Evolutionary conservation across 2,329 filamentous ascomycete genomes (phyloP).

Genomic region (Colletotrichum truncatum): DNA sequence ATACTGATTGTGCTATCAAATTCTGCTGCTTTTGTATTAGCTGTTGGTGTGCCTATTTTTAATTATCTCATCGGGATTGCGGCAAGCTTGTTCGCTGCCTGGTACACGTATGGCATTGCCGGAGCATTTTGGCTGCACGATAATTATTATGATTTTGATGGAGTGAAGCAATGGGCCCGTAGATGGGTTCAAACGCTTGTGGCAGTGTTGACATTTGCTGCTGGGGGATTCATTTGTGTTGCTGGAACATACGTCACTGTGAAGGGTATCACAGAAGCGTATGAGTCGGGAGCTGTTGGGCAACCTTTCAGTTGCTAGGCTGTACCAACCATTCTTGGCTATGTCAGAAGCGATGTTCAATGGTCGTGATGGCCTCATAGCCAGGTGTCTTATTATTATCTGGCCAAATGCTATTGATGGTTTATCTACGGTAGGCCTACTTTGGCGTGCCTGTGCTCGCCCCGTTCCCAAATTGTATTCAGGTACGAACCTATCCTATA

Average conservation of each 20-base stretch:
- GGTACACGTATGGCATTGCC: constrained; percentile 63
- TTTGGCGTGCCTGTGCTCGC: too few relatives aligned
- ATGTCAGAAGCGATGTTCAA: too few relatives aligned
- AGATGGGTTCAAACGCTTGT: constrained; percentile 48
- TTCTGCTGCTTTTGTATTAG: constrained; percentile 50
- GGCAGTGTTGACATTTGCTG: constrained; percentile 50
- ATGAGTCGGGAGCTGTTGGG: constrained; percentile 22
- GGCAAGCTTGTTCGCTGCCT: constrained; percentile 59
- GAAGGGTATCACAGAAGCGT: constrained; percentile 38
- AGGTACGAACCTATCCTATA: too few relatives aligned
- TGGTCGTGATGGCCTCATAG: too few relatives aligned
- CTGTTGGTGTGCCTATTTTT: constrained; percentile 62
- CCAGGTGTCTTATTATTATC: too few relatives aligned
- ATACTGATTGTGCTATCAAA: constrained; percentile 56
- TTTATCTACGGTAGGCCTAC: too few relatives aligned
- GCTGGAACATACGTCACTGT: constrained; percentile 60
- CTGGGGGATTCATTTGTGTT: constrained; percentile 57
- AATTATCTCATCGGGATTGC: constrained; percentile 62
- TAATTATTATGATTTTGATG: constrained; percentile 51
- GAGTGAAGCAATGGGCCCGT: constrained; percentile 46
- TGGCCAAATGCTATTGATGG: too few relatives aligned
- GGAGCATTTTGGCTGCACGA: constrained; percentile 63
- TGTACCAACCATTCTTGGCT: background rate
- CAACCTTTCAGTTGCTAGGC: constrained; percentile 21
- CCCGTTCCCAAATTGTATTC: too few relatives aligned